Evolutionary conservation across 495 filamentous ascomycete species (phyloP).

Genomic region (Neurospora sp.): DNA sequence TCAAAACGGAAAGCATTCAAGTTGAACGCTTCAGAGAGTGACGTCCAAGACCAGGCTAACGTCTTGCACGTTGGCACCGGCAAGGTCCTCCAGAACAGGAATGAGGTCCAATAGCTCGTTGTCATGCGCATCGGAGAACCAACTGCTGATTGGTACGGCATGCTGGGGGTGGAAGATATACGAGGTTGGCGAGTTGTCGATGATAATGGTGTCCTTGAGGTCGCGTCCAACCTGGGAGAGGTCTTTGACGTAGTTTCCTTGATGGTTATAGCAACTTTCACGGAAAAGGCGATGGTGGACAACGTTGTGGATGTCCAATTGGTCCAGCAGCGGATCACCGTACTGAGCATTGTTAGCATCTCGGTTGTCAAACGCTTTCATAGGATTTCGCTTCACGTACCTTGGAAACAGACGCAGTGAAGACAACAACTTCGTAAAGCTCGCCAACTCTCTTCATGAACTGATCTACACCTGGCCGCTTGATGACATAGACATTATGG

Average conservation of each 20-base stretch:
- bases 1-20: constrained; percentile 26
- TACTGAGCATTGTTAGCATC: constrained; percentile 49
- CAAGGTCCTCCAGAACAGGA: constrained; percentile 95
- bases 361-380: background rate
- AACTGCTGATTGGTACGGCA: constrained; percentile 98
- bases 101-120: constrained; percentile 98
- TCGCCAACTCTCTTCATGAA: constrained; percentile 99
- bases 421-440: constrained; percentile 96
- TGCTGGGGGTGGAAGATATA: constrained; percentile 99
- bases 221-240: constrained; percentile 94
- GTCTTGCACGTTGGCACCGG: constrained; percentile 75
- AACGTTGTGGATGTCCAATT: constrained; percentile 93
- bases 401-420: constrained; percentile 98
- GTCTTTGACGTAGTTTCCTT: constrained; percentile 99
- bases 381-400: constrained; percentile 35
- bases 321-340: constrained; percentile 90
- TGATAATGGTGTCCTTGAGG: constrained; percentile 96
- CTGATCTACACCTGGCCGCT: constrained; percentile 90
- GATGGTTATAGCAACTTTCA: constrained; percentile 98
- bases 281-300: constrained; percentile 95
- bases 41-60: constrained; percentile 98
- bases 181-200: constrained; percentile 97
- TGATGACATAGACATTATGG: constrained; percentile 99
- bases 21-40: constrained; percentile 53
- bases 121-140: constrained; percentile 99